These are phyloP conservation scores for Cymbopogon citratus DNA, from an alignment of 176 grass and related monocot genomes.

Conservation along the genomic window DNA sequence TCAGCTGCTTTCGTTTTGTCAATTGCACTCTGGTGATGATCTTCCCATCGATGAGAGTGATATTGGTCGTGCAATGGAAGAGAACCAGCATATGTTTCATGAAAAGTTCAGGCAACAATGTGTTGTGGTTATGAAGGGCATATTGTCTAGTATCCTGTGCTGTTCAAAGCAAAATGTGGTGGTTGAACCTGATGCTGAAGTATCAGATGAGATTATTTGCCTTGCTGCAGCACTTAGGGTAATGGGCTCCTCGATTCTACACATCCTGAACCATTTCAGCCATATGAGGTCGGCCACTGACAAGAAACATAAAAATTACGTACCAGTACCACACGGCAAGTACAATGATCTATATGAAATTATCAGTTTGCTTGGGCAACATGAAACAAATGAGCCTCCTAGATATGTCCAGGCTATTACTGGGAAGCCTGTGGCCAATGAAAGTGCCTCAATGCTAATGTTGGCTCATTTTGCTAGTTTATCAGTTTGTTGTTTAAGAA, in stretches of 20 bases:
- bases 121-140: slow-evolving; percentile 6
- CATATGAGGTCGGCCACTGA: neutral
- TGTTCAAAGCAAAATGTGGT: slow-evolving; percentile 16
- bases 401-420: slow-evolving; percentile 24
- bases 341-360: slow-evolving; percentile 12
- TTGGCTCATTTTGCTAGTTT: slow-evolving; percentile 57
- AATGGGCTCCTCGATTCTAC: slow-evolving; percentile 23
- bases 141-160: slow-evolving; percentile 23
- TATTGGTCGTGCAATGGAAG: slow-evolving; percentile 27
- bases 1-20: slow-evolving; percentile 36
- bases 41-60: slow-evolving; percentile 6
- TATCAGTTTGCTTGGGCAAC: slow-evolving; percentile 15
- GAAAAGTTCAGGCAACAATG: slow-evolving; percentile 35
- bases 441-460: slow-evolving; percentile 26
- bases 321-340: neutral
- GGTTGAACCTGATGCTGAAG: neutral
- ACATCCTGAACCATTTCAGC: slow-evolving; percentile 20
- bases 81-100: slow-evolving; percentile 38
- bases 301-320: neutral
- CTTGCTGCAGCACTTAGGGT: slow-evolving; percentile 39
- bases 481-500: slow-evolving; percentile 33
- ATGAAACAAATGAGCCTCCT: slow-evolving; percentile 23
- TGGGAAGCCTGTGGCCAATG: neutral
- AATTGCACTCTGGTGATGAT: slow-evolving; percentile 9
- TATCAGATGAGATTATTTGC: slow-evolving; percentile 39